phyloP scores from a whole-genome alignment of 1,284 basidiomycete species.

The Stereum hirsutum region DNA sequence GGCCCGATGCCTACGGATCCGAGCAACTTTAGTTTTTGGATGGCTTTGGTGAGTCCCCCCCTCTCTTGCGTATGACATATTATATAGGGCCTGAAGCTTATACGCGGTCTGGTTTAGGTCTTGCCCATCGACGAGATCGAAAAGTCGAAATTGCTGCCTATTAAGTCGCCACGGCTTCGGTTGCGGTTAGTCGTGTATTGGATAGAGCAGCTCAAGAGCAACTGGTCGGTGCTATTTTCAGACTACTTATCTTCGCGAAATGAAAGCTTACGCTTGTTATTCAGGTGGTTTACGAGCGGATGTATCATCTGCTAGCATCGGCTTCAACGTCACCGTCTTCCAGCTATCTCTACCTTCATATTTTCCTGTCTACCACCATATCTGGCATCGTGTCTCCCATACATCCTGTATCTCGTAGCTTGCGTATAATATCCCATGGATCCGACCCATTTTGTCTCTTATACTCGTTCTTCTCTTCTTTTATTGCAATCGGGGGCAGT shows the following conservation, averaged over 20 bases:
- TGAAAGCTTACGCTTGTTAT: not conserved
- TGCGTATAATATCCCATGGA: too few species aligned
- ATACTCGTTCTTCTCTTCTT: too few species aligned
- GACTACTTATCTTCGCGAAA: conserved; percentile 5
- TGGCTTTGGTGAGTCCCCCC: conserved; percentile 53
- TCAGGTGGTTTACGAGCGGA: conserved; percentile 13
- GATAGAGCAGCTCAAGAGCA: conserved; percentile 75
- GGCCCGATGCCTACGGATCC: conserved; percentile 64
- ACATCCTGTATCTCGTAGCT: too few species aligned
- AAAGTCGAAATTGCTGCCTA: conserved; percentile 89
- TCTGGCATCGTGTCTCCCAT: too few species aligned
- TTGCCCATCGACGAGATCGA: conserved; percentile 95
- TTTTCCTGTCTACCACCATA: too few species aligned
- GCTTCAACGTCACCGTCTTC: too few species aligned
- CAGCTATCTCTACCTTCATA: too few species aligned
- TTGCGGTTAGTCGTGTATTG: conserved; percentile 84
- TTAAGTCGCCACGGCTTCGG: conserved; percentile 71
- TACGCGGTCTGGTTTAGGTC: conserved; percentile 31
- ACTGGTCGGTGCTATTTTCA: conserved; percentile 40
- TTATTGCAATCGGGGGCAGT: too few species aligned
- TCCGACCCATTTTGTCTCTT: too few species aligned
- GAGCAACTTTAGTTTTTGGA: conserved; percentile 80
- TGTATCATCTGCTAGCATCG: conserved; percentile 12
- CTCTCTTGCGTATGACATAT: not conserved
- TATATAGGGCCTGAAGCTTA: too few species aligned